phyloP scores from a whole-genome alignment of 371 early-diverging fungal genomes.

The Mucor piriformis region DNA sequence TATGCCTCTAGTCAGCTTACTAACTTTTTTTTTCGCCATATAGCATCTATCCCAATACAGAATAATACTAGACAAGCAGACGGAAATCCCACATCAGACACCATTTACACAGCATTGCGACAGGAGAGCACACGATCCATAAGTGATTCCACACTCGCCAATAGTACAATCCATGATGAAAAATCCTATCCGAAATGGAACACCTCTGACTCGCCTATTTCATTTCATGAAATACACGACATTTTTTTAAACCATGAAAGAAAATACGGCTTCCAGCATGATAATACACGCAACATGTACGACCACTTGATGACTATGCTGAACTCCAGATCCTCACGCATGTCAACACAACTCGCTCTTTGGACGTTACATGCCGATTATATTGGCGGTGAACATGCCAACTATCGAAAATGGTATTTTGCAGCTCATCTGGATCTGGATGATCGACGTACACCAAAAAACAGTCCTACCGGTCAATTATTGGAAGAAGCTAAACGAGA shows the following conservation, averaged over 20 bases:
- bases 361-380: slow-evolving; percentile 84
- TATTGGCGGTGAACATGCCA: slow-evolving; percentile 86
- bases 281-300: slow-evolving; percentile 73
- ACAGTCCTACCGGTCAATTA: slow-evolving; percentile 36
- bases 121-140: neutral
- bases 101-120: slow-evolving; percentile 13
- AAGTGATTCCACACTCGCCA: slow-evolving; percentile 5
- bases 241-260: slow-evolving; percentile 66
- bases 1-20: neutral
- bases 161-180: neutral
- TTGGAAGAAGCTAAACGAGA: slow-evolving; percentile 67
- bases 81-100: neutral
- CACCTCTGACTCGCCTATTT: slow-evolving; percentile 4
- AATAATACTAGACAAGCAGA: neutral
- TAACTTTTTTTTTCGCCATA: neutral
- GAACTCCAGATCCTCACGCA: slow-evolving; percentile 82
- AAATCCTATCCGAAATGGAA: slow-evolving; percentile 21
- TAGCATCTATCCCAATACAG: slow-evolving; percentile 14
- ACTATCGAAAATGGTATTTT: slow-evolving; percentile 88
- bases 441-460: slow-evolving; percentile 28
- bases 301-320: slow-evolving; percentile 79
- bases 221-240: slow-evolving; percentile 57
- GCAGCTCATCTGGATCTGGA: slow-evolving; percentile 78
- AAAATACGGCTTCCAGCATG: slow-evolving; percentile 82
- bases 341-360: slow-evolving; percentile 75